A percentile compares a stretch with the other conserved stretches of the same genome.
phyloP scores from a whole-genome alignment of 1,284 basidiomycete species.

The Apiotrichum gracile region DNA sequence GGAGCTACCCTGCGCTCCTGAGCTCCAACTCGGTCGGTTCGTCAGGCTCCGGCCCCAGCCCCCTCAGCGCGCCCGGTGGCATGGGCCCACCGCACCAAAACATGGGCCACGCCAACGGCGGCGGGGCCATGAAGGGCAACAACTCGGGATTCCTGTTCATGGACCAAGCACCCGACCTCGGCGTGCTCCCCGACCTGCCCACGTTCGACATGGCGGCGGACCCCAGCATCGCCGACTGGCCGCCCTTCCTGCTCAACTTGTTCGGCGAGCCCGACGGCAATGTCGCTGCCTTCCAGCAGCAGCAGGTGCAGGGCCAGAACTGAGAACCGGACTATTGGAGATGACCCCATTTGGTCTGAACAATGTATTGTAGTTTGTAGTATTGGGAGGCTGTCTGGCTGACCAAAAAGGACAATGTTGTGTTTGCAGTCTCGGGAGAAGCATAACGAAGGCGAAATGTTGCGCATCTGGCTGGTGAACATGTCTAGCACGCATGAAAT shows the following conservation, averaged over 20 bases:
- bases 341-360: too few species aligned
- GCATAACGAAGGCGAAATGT: constrained; percentile 1
- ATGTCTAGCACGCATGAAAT: too few species aligned
- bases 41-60: not conserved
- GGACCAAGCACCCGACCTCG: constrained; percentile 12
- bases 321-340: too few species aligned
- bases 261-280: constrained; percentile 10
- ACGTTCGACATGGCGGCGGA: constrained; percentile 9
- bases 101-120: not conserved
- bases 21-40: not conserved
- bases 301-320: too few species aligned
- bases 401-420: too few species aligned
- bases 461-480: too few species aligned
- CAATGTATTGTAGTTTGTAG: too few species aligned
- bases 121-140: not conserved
- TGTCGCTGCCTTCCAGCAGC: not conserved
- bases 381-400: too few species aligned
- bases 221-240: constrained; percentile 13
- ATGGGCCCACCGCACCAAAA: too few species aligned
- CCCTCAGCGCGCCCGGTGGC: not conserved
- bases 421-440: too few species aligned
- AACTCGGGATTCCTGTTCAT: constrained; percentile 6
- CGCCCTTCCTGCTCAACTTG: constrained; percentile 18
- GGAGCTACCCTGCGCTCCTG: not conserved
- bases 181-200: constrained; percentile 8